Percentiles rank a stretch among this genome's conserved stretches.
phyloP scores from a whole-genome alignment of 306 rosid species.

The Medicago lupulina region DNA sequence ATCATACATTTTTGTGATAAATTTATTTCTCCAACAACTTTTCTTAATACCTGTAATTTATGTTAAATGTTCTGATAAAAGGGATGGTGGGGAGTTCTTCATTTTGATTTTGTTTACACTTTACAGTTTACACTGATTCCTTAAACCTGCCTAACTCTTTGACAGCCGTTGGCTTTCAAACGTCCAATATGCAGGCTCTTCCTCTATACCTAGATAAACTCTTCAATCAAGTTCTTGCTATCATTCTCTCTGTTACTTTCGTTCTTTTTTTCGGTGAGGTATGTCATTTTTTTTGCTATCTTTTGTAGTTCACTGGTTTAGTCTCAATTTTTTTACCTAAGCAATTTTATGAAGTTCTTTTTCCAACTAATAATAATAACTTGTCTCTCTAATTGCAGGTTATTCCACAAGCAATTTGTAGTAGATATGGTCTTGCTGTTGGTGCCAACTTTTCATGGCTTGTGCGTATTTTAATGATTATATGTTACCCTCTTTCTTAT shows the following conservation, averaged over 20 bases:
- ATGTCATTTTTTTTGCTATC: conserved; percentile 13
- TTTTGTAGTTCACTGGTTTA: neutral
- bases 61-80: too few species aligned
- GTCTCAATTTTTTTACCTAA: neutral
- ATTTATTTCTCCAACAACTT: too few species aligned
- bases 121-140: conserved; percentile 3
- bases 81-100: too few species aligned
- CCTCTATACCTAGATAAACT: conserved; percentile 90
- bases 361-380: neutral
- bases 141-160: conserved; percentile 41
- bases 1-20: too few species aligned
- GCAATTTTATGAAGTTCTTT: neutral
- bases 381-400: conserved; percentile 59
- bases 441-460: conserved; percentile 89
- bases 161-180: conserved; percentile 45
- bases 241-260: conserved; percentile 92
- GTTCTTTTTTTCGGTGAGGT: conserved; percentile 95
- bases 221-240: conserved; percentile 92
- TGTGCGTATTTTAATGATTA: conserved; percentile 77
- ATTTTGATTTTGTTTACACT: neutral
- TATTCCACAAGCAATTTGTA: conserved; percentile 96
- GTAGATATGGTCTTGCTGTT: conserved; percentile 95
- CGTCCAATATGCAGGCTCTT: conserved; percentile 84
- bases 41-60: too few species aligned
- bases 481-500: conserved; percentile 88